Evolutionary conservation across 2,329 filamentous ascomycete genomes (phyloP), one percentile per base, ranked within the genome.

Genomic region (Ascochyta clinopodiicola): DNA sequence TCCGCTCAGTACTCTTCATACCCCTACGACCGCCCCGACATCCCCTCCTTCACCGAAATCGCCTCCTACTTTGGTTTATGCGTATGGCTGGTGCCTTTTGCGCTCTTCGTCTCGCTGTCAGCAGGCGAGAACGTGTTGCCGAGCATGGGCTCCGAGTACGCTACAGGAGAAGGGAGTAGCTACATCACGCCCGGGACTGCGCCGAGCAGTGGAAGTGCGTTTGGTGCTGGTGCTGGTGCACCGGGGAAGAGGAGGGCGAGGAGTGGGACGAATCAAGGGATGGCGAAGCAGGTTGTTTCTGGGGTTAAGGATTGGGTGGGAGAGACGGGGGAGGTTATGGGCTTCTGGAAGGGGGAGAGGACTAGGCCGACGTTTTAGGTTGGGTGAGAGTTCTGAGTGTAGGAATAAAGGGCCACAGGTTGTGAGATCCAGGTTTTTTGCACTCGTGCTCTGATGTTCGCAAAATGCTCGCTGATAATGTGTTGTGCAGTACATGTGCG

Each of bases 11-110:
- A 88, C 76, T 77, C 82, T 3, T 81, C 84, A 67, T 80, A 70
- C 47, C 68, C 82, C 3, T 84, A 86, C 49, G 82, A 85, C 71
- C 88, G 89, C 71, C 86, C 91, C 61, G 70, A 79, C 10, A 82
- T 92, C 39, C 95, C 95, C 0, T 88, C 85, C 34, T 99, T 99
- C 75, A 93, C 91, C 17, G 92, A 98, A 79, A 95, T 98, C 39
- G 92, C 95, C 0, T 94, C 91, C 0, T 99, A 95, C 77, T 99
- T 99, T 71, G 95, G 95, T 0, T 81, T 99, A 2, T 96, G 93
- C 68, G 93, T 99, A 0, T 99, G 95, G 95, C 83, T 99, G 1
- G 91, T 98, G 0, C 95, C 95, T 0, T 99, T 99, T 72, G 88
- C 93, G 15, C 82, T 99, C 13, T 99, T 99, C 71, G 94, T 99